Evolutionary conservation across 2,329 filamentous ascomycete genomes (phyloP).

Genomic region (Trichophyton rubrum): DNA sequence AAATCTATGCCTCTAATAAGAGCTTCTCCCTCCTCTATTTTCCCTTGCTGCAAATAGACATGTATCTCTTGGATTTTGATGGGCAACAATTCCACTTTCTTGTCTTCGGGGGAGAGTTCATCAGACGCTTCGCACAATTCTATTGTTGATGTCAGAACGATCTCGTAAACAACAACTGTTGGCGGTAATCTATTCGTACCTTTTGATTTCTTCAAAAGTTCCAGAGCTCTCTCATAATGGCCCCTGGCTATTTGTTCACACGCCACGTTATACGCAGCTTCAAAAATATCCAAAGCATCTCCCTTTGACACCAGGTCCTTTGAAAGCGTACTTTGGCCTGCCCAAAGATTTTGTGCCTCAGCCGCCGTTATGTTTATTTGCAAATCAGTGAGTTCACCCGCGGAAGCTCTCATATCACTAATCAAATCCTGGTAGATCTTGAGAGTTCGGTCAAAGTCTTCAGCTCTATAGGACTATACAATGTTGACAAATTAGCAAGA

Average conservation of each 20-base stretch:
- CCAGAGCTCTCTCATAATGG: constrained; percentile 44
- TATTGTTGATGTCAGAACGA: constrained; percentile 12
- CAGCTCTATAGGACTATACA: constrained; percentile 41
- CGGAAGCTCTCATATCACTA: constrained; percentile 26
- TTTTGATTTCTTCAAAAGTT: constrained; percentile 48
- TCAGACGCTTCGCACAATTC: constrained; percentile 49
- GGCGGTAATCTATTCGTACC: constrained; percentile 22
- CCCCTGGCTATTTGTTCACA: constrained; percentile 51
- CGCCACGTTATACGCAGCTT: constrained; percentile 53
- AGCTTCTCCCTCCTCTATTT: constrained; percentile 43
- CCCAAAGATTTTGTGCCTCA: constrained; percentile 51
- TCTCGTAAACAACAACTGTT: no score
- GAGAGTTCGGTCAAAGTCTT: constrained; percentile 45
- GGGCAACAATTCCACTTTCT: constrained; percentile 46
- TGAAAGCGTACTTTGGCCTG: constrained; percentile 30
- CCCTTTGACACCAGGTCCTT: constrained; percentile 37
- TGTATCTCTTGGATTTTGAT: constrained; percentile 51
- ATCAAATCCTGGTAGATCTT: constrained; percentile 43
- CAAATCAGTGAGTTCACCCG: constrained; percentile 46
- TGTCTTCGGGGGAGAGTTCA: constrained; percentile 48
- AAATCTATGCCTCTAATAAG: constrained; percentile 40
- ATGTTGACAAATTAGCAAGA: background rate
- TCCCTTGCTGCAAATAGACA: constrained; percentile 43
- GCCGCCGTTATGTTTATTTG: constrained; percentile 50
- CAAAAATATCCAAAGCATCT: constrained; percentile 51